These are phyloP conservation scores for Penicillium sp. DNA, from an alignment of 2,329 filamentous ascomycete species.

Conservation along the genomic window DNA sequence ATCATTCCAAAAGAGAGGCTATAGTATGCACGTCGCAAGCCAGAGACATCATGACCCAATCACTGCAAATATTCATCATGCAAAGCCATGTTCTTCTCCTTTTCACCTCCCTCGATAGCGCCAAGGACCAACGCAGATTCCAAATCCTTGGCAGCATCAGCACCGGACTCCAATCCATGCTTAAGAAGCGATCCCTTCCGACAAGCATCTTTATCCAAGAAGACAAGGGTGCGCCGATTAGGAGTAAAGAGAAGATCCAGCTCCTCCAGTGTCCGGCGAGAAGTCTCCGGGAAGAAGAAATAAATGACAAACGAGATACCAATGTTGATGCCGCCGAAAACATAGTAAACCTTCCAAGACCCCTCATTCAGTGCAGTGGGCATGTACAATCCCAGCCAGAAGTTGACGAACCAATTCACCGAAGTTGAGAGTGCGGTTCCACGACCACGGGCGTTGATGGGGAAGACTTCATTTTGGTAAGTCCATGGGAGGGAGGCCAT, in stretches of 20 bases:
- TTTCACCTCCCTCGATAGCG: not conserved
- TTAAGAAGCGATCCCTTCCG: not conserved
- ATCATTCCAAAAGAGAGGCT: not conserved
- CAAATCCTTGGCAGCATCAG: not conserved
- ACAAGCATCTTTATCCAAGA: conserved; percentile 1
- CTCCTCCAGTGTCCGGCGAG: not conserved
- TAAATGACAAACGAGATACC: conserved; percentile 26
- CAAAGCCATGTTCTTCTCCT: not conserved
- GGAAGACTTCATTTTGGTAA: conserved; percentile 23
- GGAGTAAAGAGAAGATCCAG: conserved; percentile 1
- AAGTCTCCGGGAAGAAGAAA: conserved; percentile 28
- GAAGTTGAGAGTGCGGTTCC: conserved; percentile 18
- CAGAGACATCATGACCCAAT: not conserved
- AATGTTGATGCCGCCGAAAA: conserved; percentile 36
- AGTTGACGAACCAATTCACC: conserved; percentile 23
- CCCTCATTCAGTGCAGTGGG: conserved; percentile 33
- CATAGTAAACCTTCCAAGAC: conserved; percentile 42
- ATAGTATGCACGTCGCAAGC: not conserved
- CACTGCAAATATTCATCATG: not conserved
- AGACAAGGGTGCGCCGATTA: not conserved
- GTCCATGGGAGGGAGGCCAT: conserved; percentile 14
- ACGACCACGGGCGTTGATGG: conserved; percentile 16
- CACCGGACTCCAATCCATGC: not conserved
- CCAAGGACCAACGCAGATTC: not conserved
- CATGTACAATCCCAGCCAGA: conserved; percentile 19